A percentile compares a stretch with the other conserved stretches of the same genome.
Conservation (phyloP, 108 stramenopile genomes). For the Stephanodiscus minutulus region DNA sequence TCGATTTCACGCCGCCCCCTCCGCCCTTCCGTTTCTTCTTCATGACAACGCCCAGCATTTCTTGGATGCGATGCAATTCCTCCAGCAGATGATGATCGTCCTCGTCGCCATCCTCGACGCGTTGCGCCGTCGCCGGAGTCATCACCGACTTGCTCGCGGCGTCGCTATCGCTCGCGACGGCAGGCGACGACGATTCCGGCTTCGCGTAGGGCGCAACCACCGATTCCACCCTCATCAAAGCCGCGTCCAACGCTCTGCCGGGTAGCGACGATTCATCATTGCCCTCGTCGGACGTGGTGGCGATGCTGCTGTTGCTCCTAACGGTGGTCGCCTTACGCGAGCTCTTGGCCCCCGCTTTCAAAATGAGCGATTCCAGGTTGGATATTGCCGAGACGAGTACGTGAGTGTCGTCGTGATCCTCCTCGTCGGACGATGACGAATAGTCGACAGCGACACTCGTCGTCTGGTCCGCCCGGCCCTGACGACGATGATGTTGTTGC, state of each 20-base stretch:
- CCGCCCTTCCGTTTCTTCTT: conserved; percentile 53
- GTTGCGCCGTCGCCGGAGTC: neutral
- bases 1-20: conserved; percentile 1
- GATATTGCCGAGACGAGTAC: conserved; percentile 73
- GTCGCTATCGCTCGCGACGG: neutral
- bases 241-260: conserved; percentile 20
- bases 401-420: conserved; percentile 62
- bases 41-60: conserved; percentile 73
- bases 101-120: conserved; percentile 47
- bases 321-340: neutral
- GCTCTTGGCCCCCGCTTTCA: conserved; percentile 56
- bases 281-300: conserved; percentile 7
- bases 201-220: neutral
- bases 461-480: conserved; percentile 9
- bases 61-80: conserved; percentile 77
- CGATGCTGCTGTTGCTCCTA: conserved; percentile 18
- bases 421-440: conserved; percentile 37
- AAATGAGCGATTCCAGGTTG: conserved; percentile 83
- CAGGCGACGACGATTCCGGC: neutral
- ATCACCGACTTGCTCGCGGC: neutral
- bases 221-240: conserved; percentile 13
- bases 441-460: neutral
- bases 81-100: conserved; percentile 45
- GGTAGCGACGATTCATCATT: conserved; percentile 10
- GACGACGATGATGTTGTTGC: conserved; percentile 24